Evolutionary conservation across 2,329 filamentous ascomycete species (phyloP), one percentile per base, ranked within the genome.

Genomic region (Arthrobotrys sphaeroides): DNA sequence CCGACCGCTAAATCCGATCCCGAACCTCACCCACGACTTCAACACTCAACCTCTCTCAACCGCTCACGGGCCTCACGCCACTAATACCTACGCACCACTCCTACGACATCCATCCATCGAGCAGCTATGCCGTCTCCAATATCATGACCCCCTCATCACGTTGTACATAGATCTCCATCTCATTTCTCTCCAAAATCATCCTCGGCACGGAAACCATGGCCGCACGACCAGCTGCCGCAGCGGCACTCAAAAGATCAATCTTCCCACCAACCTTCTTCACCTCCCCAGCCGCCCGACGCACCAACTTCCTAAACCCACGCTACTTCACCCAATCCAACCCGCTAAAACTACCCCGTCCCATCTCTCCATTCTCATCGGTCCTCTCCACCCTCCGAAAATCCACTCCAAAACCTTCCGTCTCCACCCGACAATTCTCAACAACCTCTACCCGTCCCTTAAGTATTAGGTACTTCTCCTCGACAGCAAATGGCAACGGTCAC

Each of bases 251-350:
- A 57, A 53, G 55, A 57, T 47, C 57, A 24, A 20, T 59, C 28
- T 47, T 67, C 22, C 47, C 64, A 31, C 70, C 62, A 45, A 53
- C 62, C 36, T 74, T 74, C 70, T 74, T 74, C 70, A 74, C 62
- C 36, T 74, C 70, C 7, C 70, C 62, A 22, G 61, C 55, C 5
- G 55, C 70, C 51, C 62, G 70, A 12, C 70, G 64, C 20, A 74
- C 70, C n/a, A 74, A 74, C 45, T 62, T 74, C 22, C 55, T 74
- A 26, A 62, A 64, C 38, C 62, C 70, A 6, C 62, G 55, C 62
- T 74, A 68, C 62, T 74, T 74, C 62, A 74, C 62, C 62, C 57
- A 57, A 3, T 61, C 42, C 13, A 73, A 65, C 31, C 62, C 62
- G 16, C 5, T 43, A n/a, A 51, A 60, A 55, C n/a, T n/a, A n/a